Conservation (phyloP, 306 rosid genomes). For the Cicer yamashitae region DNA sequence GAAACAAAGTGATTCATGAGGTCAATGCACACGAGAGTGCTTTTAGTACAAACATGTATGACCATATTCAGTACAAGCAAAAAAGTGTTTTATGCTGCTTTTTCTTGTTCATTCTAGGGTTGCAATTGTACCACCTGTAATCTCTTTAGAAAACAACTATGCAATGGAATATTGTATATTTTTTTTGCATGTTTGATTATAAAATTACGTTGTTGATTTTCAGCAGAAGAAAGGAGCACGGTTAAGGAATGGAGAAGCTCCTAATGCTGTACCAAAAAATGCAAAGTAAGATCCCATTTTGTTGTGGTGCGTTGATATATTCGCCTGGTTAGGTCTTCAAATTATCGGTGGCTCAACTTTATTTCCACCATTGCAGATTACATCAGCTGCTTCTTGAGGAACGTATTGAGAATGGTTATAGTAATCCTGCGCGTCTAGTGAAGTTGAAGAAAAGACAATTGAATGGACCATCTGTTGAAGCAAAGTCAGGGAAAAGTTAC, state of each 20-base stretch:
- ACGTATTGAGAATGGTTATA: constrained; percentile 74
- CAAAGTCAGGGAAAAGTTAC: constrained; percentile 76
- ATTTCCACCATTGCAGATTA: constrained; percentile 63
- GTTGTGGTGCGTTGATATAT: constrained; percentile 39
- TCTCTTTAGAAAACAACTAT: not conserved
- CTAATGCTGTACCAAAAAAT: constrained; percentile 72
- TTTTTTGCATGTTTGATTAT: constrained; percentile 29
- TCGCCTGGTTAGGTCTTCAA: constrained; percentile 35
- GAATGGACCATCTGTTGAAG: constrained; percentile 63
- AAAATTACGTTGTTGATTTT: constrained; percentile 45
- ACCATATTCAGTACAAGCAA: constrained; percentile 42
- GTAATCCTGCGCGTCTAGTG: constrained; percentile 80
- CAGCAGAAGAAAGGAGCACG: constrained; percentile 82
- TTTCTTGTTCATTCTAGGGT: constrained; percentile 38
- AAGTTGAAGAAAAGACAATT: constrained; percentile 88
- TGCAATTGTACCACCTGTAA: not conserved
- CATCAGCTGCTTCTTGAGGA: constrained; percentile 96
- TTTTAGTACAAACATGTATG: constrained; percentile 23
- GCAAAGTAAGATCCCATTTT: constrained; percentile 72
- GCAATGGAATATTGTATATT: constrained; percentile 23
- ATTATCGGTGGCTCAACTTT: constrained; percentile 42
- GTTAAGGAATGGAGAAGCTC: constrained; percentile 80
- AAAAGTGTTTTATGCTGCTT: constrained; percentile 27
- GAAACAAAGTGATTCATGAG: constrained; percentile 19
- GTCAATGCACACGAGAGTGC: constrained; percentile 9